Percentiles rank a stretch among this genome's conserved stretches.
Evolutionary conservation across 305 asterid genomes (phyloP).

Genomic region (Fraxinus greggii): DNA sequence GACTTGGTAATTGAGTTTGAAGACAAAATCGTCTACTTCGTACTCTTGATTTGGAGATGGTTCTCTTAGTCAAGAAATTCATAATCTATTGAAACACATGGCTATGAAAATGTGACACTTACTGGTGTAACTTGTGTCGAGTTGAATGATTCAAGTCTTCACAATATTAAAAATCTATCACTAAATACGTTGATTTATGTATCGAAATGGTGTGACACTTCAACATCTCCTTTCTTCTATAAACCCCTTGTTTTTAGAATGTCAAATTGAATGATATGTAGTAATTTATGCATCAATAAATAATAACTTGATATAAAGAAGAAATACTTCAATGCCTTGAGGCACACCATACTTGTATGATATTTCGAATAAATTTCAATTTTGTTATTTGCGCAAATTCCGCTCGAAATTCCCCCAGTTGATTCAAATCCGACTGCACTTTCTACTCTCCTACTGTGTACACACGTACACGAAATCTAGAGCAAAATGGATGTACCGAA

Average conservation of each 20-base stretch:
- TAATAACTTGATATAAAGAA: not conserved
- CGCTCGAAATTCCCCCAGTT: not conserved
- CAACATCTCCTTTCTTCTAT: not conserved
- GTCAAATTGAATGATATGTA: not conserved
- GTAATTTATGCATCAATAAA: not conserved
- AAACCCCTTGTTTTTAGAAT: not conserved
- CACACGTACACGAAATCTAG: not conserved
- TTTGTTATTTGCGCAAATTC: not conserved
- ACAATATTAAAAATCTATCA: not conserved
- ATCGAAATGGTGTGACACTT: not conserved
- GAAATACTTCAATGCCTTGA: not conserved
- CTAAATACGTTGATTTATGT: not conserved
- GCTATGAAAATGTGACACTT: too few relatives aligned
- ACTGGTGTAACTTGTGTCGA: not conserved
- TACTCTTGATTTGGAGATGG: not conserved
- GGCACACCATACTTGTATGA: not conserved
- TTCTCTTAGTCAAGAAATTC: not conserved
- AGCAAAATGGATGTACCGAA: slow-evolving; percentile 73
- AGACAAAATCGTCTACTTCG: not conserved
- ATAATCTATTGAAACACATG: not conserved
- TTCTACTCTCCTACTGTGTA: not conserved
- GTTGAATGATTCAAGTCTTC: not conserved
- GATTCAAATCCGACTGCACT: not conserved
- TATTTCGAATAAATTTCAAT: not conserved
- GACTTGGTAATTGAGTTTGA: not conserved